phyloP scores from a whole-genome alignment of 176 grass and related monocot species.

The Avena insularis region DNA sequence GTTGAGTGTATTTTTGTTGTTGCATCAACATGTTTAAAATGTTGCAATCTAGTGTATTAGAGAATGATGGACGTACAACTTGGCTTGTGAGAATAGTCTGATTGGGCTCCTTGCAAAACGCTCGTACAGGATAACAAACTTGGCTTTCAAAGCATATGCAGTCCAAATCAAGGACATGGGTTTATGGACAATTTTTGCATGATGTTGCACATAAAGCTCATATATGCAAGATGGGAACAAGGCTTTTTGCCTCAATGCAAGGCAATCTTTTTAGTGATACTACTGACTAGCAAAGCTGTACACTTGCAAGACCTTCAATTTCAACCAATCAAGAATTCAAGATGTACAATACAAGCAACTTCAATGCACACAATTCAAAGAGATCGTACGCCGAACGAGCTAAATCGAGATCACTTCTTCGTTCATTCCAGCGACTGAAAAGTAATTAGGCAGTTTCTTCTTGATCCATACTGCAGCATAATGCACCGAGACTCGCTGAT shows the following conservation, averaged over 20 bases:
- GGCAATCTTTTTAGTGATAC: background rate
- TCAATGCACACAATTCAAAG: background rate
- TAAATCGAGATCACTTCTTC: background rate
- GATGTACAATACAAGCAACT: background rate
- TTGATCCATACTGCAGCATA: background rate
- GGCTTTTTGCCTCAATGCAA: background rate
- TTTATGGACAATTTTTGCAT: no score
- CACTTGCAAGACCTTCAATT: background rate
- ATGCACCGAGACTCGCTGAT: background rate
- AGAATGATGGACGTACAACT: no score
- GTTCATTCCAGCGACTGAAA: background rate
- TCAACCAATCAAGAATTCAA: background rate
- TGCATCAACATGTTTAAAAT: no score
- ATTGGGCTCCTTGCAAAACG: no score
- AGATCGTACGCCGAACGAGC: background rate
- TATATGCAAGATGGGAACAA: no score
- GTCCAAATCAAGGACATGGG: no score
- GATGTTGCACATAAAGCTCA: no score
- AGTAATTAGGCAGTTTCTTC: background rate
- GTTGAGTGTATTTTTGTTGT: no score
- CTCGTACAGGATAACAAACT: no score
- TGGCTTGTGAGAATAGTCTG: no score
- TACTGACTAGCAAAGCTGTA: background rate
- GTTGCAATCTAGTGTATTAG: no score
- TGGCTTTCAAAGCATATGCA: no score